Percentiles rank a stretch among this genome's conserved stretches.
Conservation (phyloP, 2,329 filamentous ascomycete species). For the Fusarium odoratissimum region DNA sequence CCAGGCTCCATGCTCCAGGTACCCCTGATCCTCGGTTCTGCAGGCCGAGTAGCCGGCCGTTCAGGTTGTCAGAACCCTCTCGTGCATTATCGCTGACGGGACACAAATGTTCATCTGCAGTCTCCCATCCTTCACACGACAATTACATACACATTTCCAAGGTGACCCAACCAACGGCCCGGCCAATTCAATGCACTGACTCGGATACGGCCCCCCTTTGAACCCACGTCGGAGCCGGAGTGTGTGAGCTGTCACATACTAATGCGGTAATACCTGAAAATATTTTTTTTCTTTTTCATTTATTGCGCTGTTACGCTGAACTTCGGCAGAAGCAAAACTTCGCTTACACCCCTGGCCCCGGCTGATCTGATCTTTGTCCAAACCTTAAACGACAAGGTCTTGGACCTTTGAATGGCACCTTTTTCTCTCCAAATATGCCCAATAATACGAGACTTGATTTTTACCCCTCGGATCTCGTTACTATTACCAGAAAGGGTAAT, state of each 20-base stretch:
- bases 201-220: neutral
- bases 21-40: slow-evolving; percentile 4
- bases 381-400: slow-evolving; percentile 34
- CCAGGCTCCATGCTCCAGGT: neutral
- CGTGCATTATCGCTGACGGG: neutral
- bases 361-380: slow-evolving; percentile 39
- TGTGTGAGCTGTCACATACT: slow-evolving; percentile 28
- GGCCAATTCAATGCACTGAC: neutral
- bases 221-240: slow-evolving; percentile 32
- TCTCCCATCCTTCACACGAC: neutral
- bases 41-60: neutral
- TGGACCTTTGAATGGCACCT: slow-evolving; percentile 2
- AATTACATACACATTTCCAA: neutral
- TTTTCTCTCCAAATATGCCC: neutral
- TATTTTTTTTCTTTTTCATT: neutral
- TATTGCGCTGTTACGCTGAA: neutral
- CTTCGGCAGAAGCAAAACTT: slow-evolving; percentile 27
- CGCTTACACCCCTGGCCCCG: slow-evolving; percentile 31
- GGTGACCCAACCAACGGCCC: neutral
- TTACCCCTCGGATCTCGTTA: slow-evolving; percentile 10
- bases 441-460: neutral
- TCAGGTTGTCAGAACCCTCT: neutral
- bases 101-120: neutral
- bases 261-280: slow-evolving; percentile 2
- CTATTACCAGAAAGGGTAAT: slow-evolving; percentile 2